Evolutionary conservation across 305 asterid species (phyloP), one percentile per base, ranked within the genome.

Genomic region (Petunia hybrid): DNA sequence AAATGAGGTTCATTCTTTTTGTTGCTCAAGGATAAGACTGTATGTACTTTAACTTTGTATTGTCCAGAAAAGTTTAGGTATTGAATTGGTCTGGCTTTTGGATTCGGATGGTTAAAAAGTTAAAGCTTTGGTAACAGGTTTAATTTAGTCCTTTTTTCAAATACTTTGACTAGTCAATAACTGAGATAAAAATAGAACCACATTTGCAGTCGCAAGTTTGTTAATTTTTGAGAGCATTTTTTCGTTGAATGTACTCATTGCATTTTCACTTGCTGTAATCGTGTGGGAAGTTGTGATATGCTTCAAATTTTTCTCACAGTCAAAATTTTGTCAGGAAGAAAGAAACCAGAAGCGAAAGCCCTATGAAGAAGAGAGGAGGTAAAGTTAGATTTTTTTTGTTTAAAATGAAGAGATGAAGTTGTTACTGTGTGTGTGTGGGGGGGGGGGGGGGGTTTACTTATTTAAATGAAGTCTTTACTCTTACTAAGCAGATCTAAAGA

Each of bases 331-430:
- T 81, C 94, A 92, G 97, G 97, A 91, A 82, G 93, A 88, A 88
- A 86, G 84, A 87, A 89, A 88, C 87, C 82, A 86, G 86, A 92
- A 91, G 79, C 90, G 87, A 45, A 91, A 88, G 85, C 91, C 88
- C 66, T n/a, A 42, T 67, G 95, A 92, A 87, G 97, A 90, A 80
- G 93, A 90, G 87, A 86, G 90, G 80, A 92, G 95, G 97, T 92
- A 56, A 74, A 65, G 60, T 57, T 57, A 67, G 77, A 53, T 76
- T 41, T 38, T 81, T 48, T 46, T 75, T 38, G 3, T 61, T 45
- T 6, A 43, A 77, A n/a, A 46, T 8, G 48, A 1, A 22, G 55
- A 46, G 38, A 40, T 63, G 4, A 60, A 42, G 31, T 76, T 56
- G 16, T 59, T 57, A 73, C 39, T 12, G 55, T 56, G 22, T 14